Conservation (phyloP, 2,329 filamentous ascomycete species). For the Aspergillus novofumigatus region DNA sequence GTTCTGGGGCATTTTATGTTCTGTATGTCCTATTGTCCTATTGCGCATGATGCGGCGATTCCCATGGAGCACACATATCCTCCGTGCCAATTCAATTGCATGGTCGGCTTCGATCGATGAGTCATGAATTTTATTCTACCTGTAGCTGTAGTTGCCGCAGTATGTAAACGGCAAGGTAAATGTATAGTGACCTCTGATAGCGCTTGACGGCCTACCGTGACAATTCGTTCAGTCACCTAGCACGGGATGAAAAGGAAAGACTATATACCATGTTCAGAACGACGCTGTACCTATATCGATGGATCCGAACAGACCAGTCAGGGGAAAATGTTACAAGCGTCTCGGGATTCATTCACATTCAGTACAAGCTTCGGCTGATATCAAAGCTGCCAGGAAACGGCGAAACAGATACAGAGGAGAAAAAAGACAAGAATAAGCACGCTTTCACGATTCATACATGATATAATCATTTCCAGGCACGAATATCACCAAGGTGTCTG, state of each 20-base stretch:
- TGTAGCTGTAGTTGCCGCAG: neutral
- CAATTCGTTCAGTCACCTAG: neutral
- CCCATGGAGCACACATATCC: constrained; percentile 24
- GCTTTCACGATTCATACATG: constrained; percentile 2
- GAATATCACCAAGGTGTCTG: neutral
- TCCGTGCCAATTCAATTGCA: constrained; percentile 31
- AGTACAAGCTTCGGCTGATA: neutral
- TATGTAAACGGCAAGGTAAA: no score
- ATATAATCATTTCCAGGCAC: constrained; percentile 6
- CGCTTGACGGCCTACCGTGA: constrained; percentile 3
- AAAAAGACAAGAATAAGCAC: constrained; percentile 12
- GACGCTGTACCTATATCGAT: constrained; percentile 25
- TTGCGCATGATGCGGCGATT: constrained; percentile 33
- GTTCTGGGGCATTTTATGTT: constrained; percentile 14
- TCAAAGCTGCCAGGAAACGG: neutral
- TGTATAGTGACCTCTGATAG: neutral
- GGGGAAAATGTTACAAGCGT: constrained; percentile 1
- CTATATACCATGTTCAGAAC: constrained; percentile 22
- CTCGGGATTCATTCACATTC: neutral
- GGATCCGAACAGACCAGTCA: constrained; percentile 6
- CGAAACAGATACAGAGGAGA: constrained; percentile 1
- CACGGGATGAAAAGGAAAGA: constrained; percentile 11
- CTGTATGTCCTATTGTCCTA: constrained; percentile 8
- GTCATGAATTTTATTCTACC: neutral
- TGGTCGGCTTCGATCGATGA: constrained; percentile 24